Percentiles rank a stretch among this genome's conserved stretches.
phyloP scores from a whole-genome alignment of 495 filamentous ascomycete genomes.

The Paragyromitra xinjiangensis region DNA sequence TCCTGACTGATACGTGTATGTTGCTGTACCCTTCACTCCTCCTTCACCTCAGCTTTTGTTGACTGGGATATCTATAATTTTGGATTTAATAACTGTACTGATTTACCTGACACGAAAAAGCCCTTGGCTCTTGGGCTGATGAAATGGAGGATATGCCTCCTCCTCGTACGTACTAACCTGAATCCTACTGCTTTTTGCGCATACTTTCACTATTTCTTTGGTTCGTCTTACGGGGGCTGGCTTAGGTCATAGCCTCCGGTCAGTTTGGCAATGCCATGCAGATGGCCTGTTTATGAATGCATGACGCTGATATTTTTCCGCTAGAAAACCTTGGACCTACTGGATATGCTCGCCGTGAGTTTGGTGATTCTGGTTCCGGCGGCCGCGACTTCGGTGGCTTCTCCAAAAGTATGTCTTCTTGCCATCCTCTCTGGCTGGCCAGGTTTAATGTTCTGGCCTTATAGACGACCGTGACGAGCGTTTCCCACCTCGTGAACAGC shows the following conservation, averaged over 20 bases:
- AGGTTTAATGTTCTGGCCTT: conserved; percentile 58
- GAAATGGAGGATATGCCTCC: conserved; percentile 90
- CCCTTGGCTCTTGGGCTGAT: conserved; percentile 95
- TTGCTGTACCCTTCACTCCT: conserved; percentile 36
- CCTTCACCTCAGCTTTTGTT: neutral
- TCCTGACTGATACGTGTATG: conserved; percentile 87
- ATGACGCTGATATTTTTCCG: conserved; percentile 28
- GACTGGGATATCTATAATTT: neutral
- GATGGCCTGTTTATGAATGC: neutral
- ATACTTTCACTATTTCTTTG: conserved; percentile 14
- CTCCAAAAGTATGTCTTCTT: conserved; percentile 44
- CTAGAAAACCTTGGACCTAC: conserved; percentile 30
- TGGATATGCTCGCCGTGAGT: conserved; percentile 56
- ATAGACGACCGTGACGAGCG: conserved; percentile 60
- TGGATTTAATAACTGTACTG: conserved; percentile 17
- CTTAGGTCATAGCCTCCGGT: conserved; percentile 40
- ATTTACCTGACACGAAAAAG: conserved; percentile 61
- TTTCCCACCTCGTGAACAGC: conserved; percentile 70
- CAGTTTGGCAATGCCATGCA: conserved; percentile 21
- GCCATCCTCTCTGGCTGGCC: neutral
- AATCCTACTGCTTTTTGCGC: neutral
- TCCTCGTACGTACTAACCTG: conserved; percentile 67
- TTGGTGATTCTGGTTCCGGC: conserved; percentile 48
- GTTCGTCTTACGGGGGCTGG: conserved; percentile 25
- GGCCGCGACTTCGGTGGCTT: conserved; percentile 53